Base-by-base conservation (phyloP, 441 rosid genomes). In the Kokia cookei region DNA sequence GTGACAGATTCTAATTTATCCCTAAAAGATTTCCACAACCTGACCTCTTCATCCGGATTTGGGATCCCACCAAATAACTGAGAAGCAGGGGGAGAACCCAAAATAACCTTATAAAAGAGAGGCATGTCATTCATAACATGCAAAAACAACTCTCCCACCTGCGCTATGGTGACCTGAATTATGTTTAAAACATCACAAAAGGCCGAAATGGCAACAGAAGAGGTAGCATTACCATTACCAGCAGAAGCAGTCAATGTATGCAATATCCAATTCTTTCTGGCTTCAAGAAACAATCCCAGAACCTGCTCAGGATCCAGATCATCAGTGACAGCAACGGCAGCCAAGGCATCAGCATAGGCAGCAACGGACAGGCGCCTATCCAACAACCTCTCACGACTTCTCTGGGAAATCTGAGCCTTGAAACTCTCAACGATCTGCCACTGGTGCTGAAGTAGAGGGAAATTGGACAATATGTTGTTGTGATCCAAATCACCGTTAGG, bases 381-480 rank as follows among this genome's bases (percentile, higher is more conserved):
- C 65, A 92, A 73, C 79, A 96, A 81, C 78, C 97, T 79, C 81
- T 96, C 99, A 35, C 83, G 97, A 59, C 96, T 86, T 78, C 96
- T 86, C 89, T 93, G 97, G 7, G 99, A 91, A 82, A 95, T 93
- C 92, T 95, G 99, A 55, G 81, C 82, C 82, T 95, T 95, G 72
- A 93, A 95, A 83, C 97, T 86, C 94, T 93, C 99, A 26, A 93
- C 98, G 61, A 93, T 96, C 94, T 95, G 99, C 94, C 97, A 95
- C 79, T 95, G 99, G 71, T 95, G 99, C 82, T 95, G 97, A 75
- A 96, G 78, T 14, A 93, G 82, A 40, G 99, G 97, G 69, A 93
- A 93, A 75, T 89, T 92, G 58, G 92, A 82, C 77, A 91, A 76
- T n/a, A 90, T 82, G 63, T 82, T 87, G 78, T 77, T 79, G 72